Base-by-base conservation (phyloP, 441 rosid species). In the Gossypium schwendimanii region DNA sequence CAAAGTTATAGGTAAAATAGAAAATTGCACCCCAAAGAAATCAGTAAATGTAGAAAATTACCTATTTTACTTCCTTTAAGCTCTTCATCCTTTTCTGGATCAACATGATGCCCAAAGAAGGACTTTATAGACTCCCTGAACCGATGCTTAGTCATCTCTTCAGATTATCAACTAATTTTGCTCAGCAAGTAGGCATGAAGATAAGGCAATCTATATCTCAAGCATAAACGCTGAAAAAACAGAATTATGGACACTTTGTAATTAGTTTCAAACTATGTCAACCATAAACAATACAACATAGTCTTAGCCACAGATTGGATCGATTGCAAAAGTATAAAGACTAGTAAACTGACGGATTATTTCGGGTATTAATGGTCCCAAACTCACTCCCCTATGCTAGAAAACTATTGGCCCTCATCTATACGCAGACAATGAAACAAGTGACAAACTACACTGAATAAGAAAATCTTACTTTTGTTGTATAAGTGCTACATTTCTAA, bases 1-100 rank as follows among this genome's bases (percentile, higher is more conserved):
- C 8, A 55, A 70, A 21, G 17, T 58, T 57, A 60, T 61, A 15
- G 17, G 60, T 28, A 28, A 4, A 24, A 58, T 55, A 21, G 60
- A 23, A 58, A 12, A 11, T 26, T 49, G 15, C 18, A 12, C 36
- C 63, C 39, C 6, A 24, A 24, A 58, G 39, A 58, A 58, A 58
- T 11, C 33, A 28, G 15, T 26, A 17, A 18, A 49, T 50, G 45
- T n/a, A 57, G 55, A 54, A 76, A 73, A 63, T 79, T 81, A 94
- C 98, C 97, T 82, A 82, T 83, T 84, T 87, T 94, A 57, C 81
- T 81, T 77, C 83, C 97, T 87, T 89, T 86, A 64, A 91, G 90
- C 76, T 88, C 81, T 72, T 92, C 94, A 63, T 84, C 92, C 52
- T 78, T 84, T 75, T 88, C 97, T 55, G 89, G 85, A 80, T 94